phyloP scores from a whole-genome alignment of 345 rosid species.

The Eutrema yunnanense region DNA sequence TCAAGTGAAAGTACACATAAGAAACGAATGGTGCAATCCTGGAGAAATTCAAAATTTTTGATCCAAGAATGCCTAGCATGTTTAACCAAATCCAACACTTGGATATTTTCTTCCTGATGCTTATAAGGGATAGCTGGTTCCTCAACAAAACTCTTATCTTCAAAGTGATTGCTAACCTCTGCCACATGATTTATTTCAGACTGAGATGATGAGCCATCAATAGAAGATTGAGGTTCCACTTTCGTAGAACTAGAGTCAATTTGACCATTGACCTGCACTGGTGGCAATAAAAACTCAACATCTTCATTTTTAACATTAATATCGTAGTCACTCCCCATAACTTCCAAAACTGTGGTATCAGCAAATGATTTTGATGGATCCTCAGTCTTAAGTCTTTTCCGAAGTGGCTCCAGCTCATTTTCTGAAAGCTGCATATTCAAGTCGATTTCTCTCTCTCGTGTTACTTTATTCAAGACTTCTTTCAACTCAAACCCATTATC shows the following conservation, averaged over 20 bases:
- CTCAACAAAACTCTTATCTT: constrained; percentile 38
- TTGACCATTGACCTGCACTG: constrained; percentile 52
- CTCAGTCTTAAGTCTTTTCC: constrained; percentile 64
- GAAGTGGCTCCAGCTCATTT: constrained; percentile 56
- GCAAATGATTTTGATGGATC: constrained; percentile 30
- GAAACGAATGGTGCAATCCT: constrained; percentile 92
- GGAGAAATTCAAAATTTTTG: constrained; percentile 92
- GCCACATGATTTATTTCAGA: constrained; percentile 42
- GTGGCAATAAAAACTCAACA: constrained; percentile 34
- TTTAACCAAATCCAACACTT: constrained; percentile 64
- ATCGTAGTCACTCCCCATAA: constrained; percentile 32
- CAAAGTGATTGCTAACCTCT: constrained; percentile 36
- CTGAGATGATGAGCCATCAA: constrained; percentile 34
- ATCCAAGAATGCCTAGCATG: constrained; percentile 82
- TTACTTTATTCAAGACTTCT: constrained; percentile 32
- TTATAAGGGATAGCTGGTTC: constrained; percentile 28
- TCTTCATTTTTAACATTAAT: constrained; percentile 42
- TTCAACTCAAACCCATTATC: constrained; percentile 45
- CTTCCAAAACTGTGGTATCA: constrained; percentile 36
- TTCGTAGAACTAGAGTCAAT: constrained; percentile 40
- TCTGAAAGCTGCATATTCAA: constrained; percentile 64
- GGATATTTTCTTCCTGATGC: constrained; percentile 50
- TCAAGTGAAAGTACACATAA: constrained; percentile 89
- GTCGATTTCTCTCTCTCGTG: constrained; percentile 73
- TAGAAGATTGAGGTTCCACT: constrained; percentile 42